phyloP scores from a whole-genome alignment of 75 land plant genomes.

The Isoetes taiwanensis region DNA sequence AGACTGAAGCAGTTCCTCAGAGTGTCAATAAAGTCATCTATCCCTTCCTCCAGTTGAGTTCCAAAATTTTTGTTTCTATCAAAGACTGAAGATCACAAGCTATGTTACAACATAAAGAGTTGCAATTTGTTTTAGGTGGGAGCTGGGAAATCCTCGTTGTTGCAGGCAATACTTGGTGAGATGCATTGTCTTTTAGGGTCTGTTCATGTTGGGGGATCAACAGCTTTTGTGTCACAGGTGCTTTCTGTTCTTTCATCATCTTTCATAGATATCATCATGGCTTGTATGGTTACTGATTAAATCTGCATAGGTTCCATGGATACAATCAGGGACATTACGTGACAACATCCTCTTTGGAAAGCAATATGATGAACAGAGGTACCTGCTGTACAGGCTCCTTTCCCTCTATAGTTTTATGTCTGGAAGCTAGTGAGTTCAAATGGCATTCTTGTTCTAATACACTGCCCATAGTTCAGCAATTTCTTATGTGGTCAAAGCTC shows the following conservation, averaged over 20 bases:
- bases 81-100: no score
- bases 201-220: constrained; percentile 3
- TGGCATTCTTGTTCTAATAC: no score
- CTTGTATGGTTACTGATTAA: neutral
- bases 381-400: no score
- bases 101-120: no score
- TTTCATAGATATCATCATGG: neutral
- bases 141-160: constrained; percentile 74
- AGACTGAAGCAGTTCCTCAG: no score
- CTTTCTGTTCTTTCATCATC: neutral
- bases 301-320: constrained; percentile 67
- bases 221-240: constrained; percentile 74
- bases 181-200: constrained; percentile 28
- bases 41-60: no score
- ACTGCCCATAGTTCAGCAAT: no score
- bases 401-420: no score
- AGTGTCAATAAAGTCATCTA: no score
- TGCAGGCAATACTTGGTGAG: constrained; percentile 62
- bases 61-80: no score
- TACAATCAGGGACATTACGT: constrained; percentile 65
- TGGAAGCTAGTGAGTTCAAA: neutral
- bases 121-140: constrained; percentile 61
- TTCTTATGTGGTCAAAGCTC: no score
- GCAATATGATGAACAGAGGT: constrained; percentile 43
- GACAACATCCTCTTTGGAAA: constrained; percentile 81